Evolutionary conservation across 306 rosid species (phyloP).

Genomic region (Trichosanthes truncata): DNA sequence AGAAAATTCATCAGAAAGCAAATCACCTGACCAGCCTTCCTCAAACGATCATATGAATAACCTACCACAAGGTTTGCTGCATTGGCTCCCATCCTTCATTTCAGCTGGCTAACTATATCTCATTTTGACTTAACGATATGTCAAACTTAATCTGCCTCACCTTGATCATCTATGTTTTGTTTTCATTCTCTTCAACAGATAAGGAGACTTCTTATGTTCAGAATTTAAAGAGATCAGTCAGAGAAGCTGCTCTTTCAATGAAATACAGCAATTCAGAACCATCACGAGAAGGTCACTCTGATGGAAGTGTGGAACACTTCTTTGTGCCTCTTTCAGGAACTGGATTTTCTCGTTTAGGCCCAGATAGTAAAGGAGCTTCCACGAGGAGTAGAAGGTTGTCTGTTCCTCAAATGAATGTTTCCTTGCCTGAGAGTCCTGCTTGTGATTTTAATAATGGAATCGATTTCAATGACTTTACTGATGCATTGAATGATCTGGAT

Average conservation of each 20-base stretch:
- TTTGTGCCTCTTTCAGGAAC: slow-evolving; percentile 71
- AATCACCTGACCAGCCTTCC: slow-evolving; percentile 46
- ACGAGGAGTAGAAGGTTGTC: slow-evolving; percentile 60
- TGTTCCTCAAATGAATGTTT: slow-evolving; percentile 39
- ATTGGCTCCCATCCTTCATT: slow-evolving; percentile 10
- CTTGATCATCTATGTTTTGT: slow-evolving; percentile 14
- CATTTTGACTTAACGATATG: slow-evolving; percentile 7
- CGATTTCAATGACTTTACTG: slow-evolving; percentile 44
- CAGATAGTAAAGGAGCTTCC: slow-evolving; percentile 52
- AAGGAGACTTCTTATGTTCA: slow-evolving; percentile 45
- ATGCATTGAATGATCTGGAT: slow-evolving; percentile 53
- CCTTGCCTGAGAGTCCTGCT: slow-evolving; percentile 34
- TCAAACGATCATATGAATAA: slow-evolving; percentile 41
- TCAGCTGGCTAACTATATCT: slow-evolving; percentile 16
- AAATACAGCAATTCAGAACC: slow-evolving; percentile 44
- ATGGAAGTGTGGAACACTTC: slow-evolving; percentile 80
- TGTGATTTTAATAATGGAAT: slow-evolving; percentile 38
- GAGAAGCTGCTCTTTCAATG: slow-evolving; percentile 77
- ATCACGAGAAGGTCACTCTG: slow-evolving; percentile 60
- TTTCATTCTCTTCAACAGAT: slow-evolving; percentile 27
- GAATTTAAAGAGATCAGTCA: slow-evolving; percentile 78
- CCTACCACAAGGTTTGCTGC: slow-evolving; percentile 59
- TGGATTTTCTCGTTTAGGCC: slow-evolving; percentile 54
- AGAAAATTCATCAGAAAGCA: slow-evolving; percentile 54
- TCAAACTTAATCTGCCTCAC: slow-evolving; percentile 11